phyloP scores from a whole-genome alignment of 2,329 filamentous ascomycete species.

The Verticillium klebahnii region DNA sequence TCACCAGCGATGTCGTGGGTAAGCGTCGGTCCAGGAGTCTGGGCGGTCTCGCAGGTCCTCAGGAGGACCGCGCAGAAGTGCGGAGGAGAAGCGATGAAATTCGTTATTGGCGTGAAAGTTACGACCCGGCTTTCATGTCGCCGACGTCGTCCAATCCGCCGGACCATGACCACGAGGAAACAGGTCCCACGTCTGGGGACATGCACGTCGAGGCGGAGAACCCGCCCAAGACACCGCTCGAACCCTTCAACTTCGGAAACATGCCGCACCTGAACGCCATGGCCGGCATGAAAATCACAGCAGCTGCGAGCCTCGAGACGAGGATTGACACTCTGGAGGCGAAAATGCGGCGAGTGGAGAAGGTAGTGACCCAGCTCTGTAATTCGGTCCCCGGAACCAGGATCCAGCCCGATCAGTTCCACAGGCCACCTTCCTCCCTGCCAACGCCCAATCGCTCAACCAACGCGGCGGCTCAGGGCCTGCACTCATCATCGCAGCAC shows the following conservation, averaged over 20 bases:
- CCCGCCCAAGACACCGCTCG: conserved; percentile 32
- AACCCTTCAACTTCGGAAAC: conserved; percentile 52
- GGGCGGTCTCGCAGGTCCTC: conserved; percentile 37
- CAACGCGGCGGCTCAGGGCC: neutral
- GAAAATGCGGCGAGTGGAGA: conserved; percentile 48
- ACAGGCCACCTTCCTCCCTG: conserved; percentile 17
- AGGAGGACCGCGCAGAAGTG: conserved; percentile 6
- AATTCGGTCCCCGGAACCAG: conserved; percentile 37
- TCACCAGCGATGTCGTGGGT: conserved; percentile 49
- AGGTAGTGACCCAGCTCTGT: conserved; percentile 45
- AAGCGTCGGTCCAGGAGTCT: conserved; percentile 57
- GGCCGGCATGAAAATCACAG: conserved; percentile 53
- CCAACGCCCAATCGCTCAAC: conserved; percentile 16
- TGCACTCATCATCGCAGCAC: neutral
- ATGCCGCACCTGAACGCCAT: conserved; percentile 40
- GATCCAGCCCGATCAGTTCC: conserved; percentile 22
- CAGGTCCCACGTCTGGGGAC: conserved; percentile 9
- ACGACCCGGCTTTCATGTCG: conserved; percentile 46
- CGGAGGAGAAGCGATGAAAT: conserved; percentile 60
- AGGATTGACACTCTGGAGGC: conserved; percentile 48
- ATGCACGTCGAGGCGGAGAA: conserved; percentile 18
- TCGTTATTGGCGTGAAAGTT: conserved; percentile 59
- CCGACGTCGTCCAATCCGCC: conserved; percentile 43
- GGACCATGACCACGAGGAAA: conserved; percentile 29
- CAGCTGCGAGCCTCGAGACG: conserved; percentile 48